A percentile compares a stretch with the other conserved stretches of the same genome.
phyloP scores from a whole-genome alignment of 495 filamentous ascomycete genomes.

The Neurospora sp. region DNA sequence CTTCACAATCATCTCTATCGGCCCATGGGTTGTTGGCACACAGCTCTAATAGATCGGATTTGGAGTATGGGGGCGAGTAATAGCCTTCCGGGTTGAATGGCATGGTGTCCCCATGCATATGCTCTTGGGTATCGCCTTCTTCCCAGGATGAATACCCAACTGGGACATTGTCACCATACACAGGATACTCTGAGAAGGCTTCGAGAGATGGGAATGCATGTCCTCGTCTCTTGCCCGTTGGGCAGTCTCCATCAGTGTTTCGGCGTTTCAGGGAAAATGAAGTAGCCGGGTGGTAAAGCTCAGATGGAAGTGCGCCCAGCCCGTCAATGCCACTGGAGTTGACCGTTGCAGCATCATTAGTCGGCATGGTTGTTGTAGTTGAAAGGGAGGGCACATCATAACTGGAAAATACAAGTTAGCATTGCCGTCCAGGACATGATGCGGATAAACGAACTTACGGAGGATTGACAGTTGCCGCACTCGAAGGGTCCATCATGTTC shows the following conservation, averaged over 20 bases:
- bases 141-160: background rate
- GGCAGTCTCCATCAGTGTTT: background rate
- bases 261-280: background rate
- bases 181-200: background rate
- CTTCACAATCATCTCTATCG: background rate
- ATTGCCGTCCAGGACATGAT: background rate
- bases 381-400: background rate
- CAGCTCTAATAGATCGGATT: background rate
- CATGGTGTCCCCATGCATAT: background rate
- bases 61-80: background rate
- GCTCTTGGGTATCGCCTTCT: background rate
- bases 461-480: background rate
- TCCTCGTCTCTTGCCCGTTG: background rate
- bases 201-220: background rate
- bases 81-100: background rate
- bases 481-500: background rate
- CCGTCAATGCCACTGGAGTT: background rate
- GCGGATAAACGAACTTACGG: background rate
- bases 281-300: background rate
- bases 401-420: background rate
- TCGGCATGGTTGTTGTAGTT: background rate
- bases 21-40: background rate
- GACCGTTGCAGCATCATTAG: background rate
- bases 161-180: background rate
- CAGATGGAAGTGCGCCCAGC: background rate